These are phyloP conservation scores for Calonectria hawksworthii DNA, from an alignment of 2,329 filamentous ascomycete species.

Conservation along the genomic window DNA sequence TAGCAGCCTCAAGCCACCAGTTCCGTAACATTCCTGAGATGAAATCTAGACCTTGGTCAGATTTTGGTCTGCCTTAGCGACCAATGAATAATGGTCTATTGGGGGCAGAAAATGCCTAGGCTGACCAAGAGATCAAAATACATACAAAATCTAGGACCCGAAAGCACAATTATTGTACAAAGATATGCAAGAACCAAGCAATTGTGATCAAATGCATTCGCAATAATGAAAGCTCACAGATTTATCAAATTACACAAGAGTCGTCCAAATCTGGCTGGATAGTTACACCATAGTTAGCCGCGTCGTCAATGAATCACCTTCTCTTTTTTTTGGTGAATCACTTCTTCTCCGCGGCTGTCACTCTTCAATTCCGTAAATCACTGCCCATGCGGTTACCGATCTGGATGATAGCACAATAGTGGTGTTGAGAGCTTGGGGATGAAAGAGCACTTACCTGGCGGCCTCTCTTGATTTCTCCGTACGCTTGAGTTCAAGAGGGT, in stretches of 20 bases:
- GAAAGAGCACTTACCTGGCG: neutral
- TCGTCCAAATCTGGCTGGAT: neutral
- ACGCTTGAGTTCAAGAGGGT: neutral
- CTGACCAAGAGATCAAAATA: neutral
- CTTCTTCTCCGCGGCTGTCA: too few species aligned
- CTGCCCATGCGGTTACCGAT: neutral
- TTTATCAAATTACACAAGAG: neutral
- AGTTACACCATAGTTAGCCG: neutral
- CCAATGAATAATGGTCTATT: neutral
- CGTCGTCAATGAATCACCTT: neutral
- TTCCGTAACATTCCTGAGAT: neutral
- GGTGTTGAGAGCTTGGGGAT: neutral
- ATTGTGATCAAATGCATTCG: neutral
- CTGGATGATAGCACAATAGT: too few species aligned
- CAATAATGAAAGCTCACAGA: neutral
- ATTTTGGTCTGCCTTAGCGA: neutral
- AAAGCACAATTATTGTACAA: neutral
- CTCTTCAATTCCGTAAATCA: neutral
- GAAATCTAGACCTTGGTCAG: neutral
- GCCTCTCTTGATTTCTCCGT: neutral
- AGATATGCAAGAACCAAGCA: neutral
- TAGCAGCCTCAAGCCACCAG: too few species aligned
- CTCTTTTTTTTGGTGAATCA: too few species aligned
- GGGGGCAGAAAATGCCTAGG: neutral
- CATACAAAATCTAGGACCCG: neutral